Conservation (phyloP, 768 basidiomycete species). For the Ramaria sp. region DNA sequence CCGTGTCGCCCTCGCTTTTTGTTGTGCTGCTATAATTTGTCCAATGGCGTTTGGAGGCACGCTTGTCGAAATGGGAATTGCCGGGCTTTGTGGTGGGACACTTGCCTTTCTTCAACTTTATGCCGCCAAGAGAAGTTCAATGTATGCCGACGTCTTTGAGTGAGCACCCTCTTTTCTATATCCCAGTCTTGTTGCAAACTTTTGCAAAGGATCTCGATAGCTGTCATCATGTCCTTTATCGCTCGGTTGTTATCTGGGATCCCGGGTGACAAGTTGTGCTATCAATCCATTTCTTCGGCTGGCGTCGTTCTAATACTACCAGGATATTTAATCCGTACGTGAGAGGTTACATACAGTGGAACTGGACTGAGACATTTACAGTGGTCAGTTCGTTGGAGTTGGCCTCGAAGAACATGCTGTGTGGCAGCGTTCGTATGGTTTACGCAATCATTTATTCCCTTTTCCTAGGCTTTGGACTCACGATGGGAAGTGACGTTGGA, state of each 20-base stretch:
- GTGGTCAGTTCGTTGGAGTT: constrained; percentile 74
- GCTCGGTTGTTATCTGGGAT: constrained; percentile 73
- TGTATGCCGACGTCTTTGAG: constrained; percentile 96
- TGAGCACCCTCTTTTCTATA: constrained; percentile 32
- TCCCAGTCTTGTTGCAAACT: neutral
- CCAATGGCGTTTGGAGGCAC: constrained; percentile 76
- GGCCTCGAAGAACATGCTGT: constrained; percentile 71
- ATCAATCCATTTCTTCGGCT: constrained; percentile 80
- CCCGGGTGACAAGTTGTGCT: constrained; percentile 70
- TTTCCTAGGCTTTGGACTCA: constrained; percentile 76
- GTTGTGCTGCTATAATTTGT: constrained; percentile 72
- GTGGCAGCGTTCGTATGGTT: constrained; percentile 74
- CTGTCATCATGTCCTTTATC: constrained; percentile 75
- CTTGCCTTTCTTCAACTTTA: constrained; percentile 75
- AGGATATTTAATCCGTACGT: constrained; percentile 72
- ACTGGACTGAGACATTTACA: constrained; percentile 17
- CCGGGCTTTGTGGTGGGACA: constrained; percentile 45
- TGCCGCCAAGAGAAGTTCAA: constrained; percentile 74
- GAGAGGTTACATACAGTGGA: neutral
- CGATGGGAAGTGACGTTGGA: constrained; percentile 76
- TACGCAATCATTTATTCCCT: constrained; percentile 82
- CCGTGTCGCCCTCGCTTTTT: constrained; percentile 66
- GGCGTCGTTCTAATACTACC: constrained; percentile 88
- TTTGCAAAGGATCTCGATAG: constrained; percentile 59
- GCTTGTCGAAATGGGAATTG: constrained; percentile 74